Conservation (phyloP, 257 asterid species). For the Plantago major region DNA sequence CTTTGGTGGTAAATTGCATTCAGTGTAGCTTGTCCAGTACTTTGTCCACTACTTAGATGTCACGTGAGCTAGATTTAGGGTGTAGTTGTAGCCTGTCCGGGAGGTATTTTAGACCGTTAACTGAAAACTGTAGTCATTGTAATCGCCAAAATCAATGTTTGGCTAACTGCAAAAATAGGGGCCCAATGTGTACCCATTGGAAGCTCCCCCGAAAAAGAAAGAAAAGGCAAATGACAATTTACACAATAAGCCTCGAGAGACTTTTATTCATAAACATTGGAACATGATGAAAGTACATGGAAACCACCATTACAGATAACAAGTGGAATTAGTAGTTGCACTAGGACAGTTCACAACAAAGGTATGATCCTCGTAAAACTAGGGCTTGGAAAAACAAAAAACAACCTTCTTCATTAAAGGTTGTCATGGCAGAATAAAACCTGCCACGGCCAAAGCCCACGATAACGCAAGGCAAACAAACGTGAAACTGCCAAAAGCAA, state of each 20-base stretch:
- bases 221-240: too few relatives aligned
- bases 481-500: constrained; percentile 44
- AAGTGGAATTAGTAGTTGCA: constrained; percentile 24
- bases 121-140: too few relatives aligned
- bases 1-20: too few relatives aligned
- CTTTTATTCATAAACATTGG: constrained; percentile 24
- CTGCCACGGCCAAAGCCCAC: constrained; percentile 70
- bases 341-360: constrained; percentile 36
- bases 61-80: too few relatives aligned
- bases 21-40: too few relatives aligned
- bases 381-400: constrained; percentile 55
- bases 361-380: constrained; percentile 58
- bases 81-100: too few relatives aligned
- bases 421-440: constrained; percentile 50
- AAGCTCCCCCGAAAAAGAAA: too few relatives aligned
- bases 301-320: constrained; percentile 21
- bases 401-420: constrained; percentile 22
- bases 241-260: constrained; percentile 12
- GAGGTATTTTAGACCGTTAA: too few relatives aligned
- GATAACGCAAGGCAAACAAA: constrained; percentile 33
- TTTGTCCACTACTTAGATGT: too few relatives aligned
- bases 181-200: too few relatives aligned
- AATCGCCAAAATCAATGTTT: too few relatives aligned
- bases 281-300: background rate
- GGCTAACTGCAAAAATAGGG: too few relatives aligned